Evolutionary conservation across 2,329 filamentous ascomycete species (phyloP).

Genomic region (Colletotrichum scovillei): DNA sequence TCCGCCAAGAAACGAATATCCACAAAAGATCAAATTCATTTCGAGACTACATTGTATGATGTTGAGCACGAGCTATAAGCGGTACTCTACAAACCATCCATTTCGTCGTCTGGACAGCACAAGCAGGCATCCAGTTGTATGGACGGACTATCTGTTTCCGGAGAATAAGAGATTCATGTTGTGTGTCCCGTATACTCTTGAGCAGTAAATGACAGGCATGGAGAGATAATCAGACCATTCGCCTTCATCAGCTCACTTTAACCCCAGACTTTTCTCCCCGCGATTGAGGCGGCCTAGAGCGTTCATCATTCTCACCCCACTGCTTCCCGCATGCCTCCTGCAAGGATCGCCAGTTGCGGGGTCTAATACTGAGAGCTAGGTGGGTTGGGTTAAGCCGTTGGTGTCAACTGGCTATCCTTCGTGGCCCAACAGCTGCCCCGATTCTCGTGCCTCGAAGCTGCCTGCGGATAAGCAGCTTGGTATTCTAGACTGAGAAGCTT

Average conservation of each 20-base stretch:
- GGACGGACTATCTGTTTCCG: background rate
- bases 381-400: background rate
- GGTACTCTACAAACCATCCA: no score
- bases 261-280: background rate
- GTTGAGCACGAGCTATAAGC: no score
- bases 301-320: conserved; percentile 27
- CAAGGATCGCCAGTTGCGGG: background rate
- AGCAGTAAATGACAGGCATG: background rate
- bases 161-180: background rate
- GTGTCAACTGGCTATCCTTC: background rate
- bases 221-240: background rate
- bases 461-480: no score
- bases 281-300: background rate
- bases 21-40: no score
- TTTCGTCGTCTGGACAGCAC: no score
- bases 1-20: no score
- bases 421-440: background rate
- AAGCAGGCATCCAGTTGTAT: no score
- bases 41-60: no score
- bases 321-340: background rate
- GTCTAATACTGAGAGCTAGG: background rate
- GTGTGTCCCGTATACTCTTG: no score
- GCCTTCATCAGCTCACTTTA: background rate
- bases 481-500: no score
- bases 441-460: background rate